Evolutionary conservation across 2,329 filamentous ascomycete genomes (phyloP).

Genomic region (Coniochaeta sp.): DNA sequence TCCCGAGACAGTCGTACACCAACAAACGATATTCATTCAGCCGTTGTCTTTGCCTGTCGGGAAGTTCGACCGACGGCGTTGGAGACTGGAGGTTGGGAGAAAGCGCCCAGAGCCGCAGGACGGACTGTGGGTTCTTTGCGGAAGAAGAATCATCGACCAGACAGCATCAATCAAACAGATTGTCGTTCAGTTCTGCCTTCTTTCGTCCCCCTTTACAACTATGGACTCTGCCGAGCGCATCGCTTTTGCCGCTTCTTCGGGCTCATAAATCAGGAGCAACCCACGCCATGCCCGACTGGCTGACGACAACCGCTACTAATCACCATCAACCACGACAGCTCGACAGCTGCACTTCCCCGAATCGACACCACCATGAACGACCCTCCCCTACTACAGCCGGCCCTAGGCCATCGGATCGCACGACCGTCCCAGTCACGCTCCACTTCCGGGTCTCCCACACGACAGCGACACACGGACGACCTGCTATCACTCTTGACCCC

Average conservation of each 20-base stretch:
- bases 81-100: background rate
- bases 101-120: background rate
- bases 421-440: slow-evolving; percentile 30
- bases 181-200: background rate
- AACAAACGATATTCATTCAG: background rate
- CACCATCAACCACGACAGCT: background rate
- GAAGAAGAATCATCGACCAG: background rate
- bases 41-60: background rate
- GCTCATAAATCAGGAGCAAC: slow-evolving; percentile 13
- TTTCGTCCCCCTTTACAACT: slow-evolving; percentile 8
- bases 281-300: slow-evolving; percentile 11
- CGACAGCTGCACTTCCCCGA: slow-evolving; percentile 1
- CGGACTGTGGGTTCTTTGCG: background rate
- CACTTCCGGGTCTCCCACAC: slow-evolving; percentile 36
- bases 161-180: background rate
- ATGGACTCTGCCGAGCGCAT: slow-evolving; percentile 11
- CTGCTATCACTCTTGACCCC: slow-evolving; percentile 56
- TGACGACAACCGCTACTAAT: background rate
- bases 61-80: background rate
- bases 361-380: slow-evolving; percentile 24
- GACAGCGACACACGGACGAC: slow-evolving; percentile 43
- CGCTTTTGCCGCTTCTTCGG: slow-evolving; percentile 10
- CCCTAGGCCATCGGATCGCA: slow-evolving; percentile 28
- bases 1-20: background rate
- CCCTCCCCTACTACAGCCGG: slow-evolving; percentile 22